A percentile compares a stretch with the other conserved stretches of the same genome.
Conservation (phyloP, 805 yeast species). For the Cyberlindnera galapagoensis region DNA sequence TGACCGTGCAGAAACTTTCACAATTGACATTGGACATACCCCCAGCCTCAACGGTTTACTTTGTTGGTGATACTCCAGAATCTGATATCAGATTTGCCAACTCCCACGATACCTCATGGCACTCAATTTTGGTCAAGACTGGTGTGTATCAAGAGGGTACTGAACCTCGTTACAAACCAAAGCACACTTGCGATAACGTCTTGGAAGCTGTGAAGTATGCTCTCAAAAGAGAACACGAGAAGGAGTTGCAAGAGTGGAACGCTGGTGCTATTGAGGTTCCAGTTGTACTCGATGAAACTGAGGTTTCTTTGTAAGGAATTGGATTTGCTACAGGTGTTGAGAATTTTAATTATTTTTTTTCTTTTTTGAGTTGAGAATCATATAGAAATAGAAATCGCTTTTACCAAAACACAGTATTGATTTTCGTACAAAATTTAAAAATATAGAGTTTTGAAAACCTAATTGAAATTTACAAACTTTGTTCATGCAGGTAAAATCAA, state of each 20-base stretch:
- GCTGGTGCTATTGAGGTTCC: slow-evolving; percentile 48
- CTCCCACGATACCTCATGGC: slow-evolving; percentile 81
- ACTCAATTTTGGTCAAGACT: slow-evolving; percentile 76
- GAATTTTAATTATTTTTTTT: too few species aligned
- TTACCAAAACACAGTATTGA: too few species aligned
- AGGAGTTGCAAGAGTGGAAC: slow-evolving; percentile 73
- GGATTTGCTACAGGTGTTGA: too few species aligned
- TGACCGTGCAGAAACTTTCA: slow-evolving; percentile 39
- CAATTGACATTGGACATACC: slow-evolving; percentile 52
- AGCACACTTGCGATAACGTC: slow-evolving; percentile 64
- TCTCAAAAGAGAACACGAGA: slow-evolving; percentile 70
- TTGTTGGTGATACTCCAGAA: slow-evolving; percentile 89
- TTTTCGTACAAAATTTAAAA: too few species aligned
- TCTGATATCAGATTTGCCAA: slow-evolving; percentile 84
- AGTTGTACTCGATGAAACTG: slow-evolving; percentile 37
- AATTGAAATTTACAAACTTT: too few species aligned
- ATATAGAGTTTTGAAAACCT: too few species aligned
- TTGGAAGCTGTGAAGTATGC: slow-evolving; percentile 80
- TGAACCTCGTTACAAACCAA: slow-evolving; percentile 72
- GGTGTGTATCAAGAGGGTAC: slow-evolving; percentile 84
- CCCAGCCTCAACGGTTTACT: slow-evolving; percentile 80
- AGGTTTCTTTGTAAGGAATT: too few species aligned
- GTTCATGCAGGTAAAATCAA: too few species aligned
- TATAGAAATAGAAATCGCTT: too few species aligned
- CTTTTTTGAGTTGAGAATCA: too few species aligned